phyloP scores from a whole-genome alignment of 495 filamentous ascomycete species.

The Neurospora terricola region DNA sequence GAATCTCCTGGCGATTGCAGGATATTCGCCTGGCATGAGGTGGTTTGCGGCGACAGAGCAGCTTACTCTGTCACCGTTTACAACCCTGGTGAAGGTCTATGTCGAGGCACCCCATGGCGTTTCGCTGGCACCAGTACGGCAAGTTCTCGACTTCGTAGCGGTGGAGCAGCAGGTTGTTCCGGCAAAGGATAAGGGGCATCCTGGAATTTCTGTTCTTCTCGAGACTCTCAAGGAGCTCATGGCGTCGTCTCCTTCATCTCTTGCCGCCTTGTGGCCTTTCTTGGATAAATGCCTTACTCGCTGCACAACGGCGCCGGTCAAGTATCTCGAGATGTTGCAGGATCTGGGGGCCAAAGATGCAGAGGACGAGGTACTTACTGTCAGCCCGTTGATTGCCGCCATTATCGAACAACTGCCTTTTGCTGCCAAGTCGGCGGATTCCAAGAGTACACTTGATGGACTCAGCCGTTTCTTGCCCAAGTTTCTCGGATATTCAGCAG shows the following conservation, averaged over 20 bases:
- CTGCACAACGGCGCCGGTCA: conserved; percentile 58
- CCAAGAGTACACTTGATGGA: conserved; percentile 21
- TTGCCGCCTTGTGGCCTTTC: conserved; percentile 44
- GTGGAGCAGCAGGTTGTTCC: conserved; percentile 41
- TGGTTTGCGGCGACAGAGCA: conserved; percentile 56
- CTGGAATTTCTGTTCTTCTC: conserved; percentile 45
- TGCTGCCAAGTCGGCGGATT: conserved; percentile 39
- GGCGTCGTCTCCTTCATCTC: conserved; percentile 1
- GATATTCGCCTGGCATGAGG: conserved; percentile 65
- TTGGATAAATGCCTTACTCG: conserved; percentile 71
- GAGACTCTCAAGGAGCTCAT: conserved; percentile 29
- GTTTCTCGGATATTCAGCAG: conserved; percentile 38
- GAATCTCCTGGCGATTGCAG: conserved; percentile 65
- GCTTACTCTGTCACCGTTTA: conserved; percentile 51
- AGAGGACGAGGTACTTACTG: not conserved
- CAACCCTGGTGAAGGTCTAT: conserved; percentile 47
- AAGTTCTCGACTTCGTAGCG: conserved; percentile 39
- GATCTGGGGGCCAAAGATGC: conserved; percentile 9
- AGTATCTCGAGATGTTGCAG: conserved; percentile 53
- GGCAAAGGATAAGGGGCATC: conserved; percentile 18
- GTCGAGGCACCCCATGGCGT: conserved; percentile 32
- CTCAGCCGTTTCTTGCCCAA: conserved; percentile 48
- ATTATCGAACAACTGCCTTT: conserved; percentile 74
- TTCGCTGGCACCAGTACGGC: conserved; percentile 31
- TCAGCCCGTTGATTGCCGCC: conserved; percentile 47